These are phyloP conservation scores for Rauvolfia tetraphylla DNA, from an alignment of 257 asterid genomes.

Conservation along the genomic window DNA sequence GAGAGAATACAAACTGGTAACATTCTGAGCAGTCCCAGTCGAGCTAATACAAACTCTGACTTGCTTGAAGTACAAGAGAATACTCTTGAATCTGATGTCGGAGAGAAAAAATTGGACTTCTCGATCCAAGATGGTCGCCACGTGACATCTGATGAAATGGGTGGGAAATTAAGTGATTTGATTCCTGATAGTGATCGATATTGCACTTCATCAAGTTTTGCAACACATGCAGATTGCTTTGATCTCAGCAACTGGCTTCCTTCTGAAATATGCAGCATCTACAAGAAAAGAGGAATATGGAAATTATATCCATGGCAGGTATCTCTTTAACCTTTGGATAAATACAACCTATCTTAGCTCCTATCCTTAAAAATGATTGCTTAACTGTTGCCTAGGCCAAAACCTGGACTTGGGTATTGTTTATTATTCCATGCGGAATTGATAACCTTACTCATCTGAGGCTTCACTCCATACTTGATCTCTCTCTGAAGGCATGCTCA, in stretches of 20 bases:
- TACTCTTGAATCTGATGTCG: constrained; percentile 24
- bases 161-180: constrained; percentile 26
- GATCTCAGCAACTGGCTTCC: constrained; percentile 90
- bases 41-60: constrained; percentile 25
- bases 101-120: constrained; percentile 28
- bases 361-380: constrained; percentile 1
- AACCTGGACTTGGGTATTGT: background rate
- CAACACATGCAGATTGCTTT: constrained; percentile 44
- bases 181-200: constrained; percentile 34
- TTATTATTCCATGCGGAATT: background rate
- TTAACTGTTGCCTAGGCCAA: background rate
- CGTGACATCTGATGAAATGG: constrained; percentile 36
- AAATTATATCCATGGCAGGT: constrained; percentile 96
- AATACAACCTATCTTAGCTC: constrained; percentile 12
- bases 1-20: constrained; percentile 19
- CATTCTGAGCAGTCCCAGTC: constrained; percentile 14
- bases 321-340: constrained; percentile 20
- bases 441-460: background rate
- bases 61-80: constrained; percentile 30
- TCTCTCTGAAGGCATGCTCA: background rate
- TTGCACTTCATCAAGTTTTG: constrained; percentile 62
- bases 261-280: constrained; percentile 71
- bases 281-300: constrained; percentile 77
- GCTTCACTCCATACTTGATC: too few species aligned
- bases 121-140: constrained; percentile 29